A percentile compares a stretch with the other conserved stretches of the same genome.
phyloP scores from a whole-genome alignment of 2,329 filamentous ascomycete genomes.

The Pseudogymnoascus destructans region DNA sequence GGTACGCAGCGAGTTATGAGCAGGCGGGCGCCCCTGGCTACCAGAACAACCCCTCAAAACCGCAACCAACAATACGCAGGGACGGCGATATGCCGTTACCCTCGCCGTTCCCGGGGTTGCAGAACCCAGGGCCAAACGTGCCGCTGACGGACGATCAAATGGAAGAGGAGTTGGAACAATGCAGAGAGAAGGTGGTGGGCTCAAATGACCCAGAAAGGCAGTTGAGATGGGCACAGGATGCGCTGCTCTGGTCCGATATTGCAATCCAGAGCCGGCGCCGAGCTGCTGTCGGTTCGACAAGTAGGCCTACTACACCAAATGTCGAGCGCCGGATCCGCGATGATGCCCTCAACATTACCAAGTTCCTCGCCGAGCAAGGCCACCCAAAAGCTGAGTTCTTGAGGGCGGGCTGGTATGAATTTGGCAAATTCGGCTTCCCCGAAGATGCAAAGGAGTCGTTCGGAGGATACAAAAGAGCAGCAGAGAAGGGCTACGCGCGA shows the following conservation, averaged over 20 bases:
- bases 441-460: slow-evolving; percentile 94
- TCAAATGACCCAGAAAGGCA: slow-evolving; percentile 95
- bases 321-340: slow-evolving; percentile 77
- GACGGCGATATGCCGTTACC: slow-evolving; percentile 43
- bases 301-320: slow-evolving; percentile 64
- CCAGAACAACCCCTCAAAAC: slow-evolving; percentile 17
- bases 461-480: slow-evolving; percentile 70
- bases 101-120: slow-evolving; percentile 81
- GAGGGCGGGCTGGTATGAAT: slow-evolving; percentile 92
- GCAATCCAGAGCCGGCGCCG: slow-evolving; percentile 64
- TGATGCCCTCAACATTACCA: slow-evolving; percentile 85
- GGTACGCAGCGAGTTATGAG: slow-evolving; percentile 23
- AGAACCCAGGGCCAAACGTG: slow-evolving; percentile 68
- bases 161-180: slow-evolving; percentile 76
- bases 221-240: slow-evolving; percentile 90
- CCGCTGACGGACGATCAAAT: slow-evolving; percentile 90
- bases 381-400: slow-evolving; percentile 94
- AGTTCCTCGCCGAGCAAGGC: slow-evolving; percentile 77
- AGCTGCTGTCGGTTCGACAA: slow-evolving; percentile 34
- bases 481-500: slow-evolving; percentile 71
- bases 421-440: slow-evolving; percentile 85
- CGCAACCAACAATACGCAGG: slow-evolving; percentile 26
- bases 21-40: slow-evolving; percentile 26
- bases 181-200: slow-evolving; percentile 70
- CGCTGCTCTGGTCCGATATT: slow-evolving; percentile 77